Percentiles rank a stretch among this genome's conserved stretches.
Evolutionary conservation across 2,329 filamentous ascomycete species (phyloP).

Genomic region (Fusarium secorum): DNA sequence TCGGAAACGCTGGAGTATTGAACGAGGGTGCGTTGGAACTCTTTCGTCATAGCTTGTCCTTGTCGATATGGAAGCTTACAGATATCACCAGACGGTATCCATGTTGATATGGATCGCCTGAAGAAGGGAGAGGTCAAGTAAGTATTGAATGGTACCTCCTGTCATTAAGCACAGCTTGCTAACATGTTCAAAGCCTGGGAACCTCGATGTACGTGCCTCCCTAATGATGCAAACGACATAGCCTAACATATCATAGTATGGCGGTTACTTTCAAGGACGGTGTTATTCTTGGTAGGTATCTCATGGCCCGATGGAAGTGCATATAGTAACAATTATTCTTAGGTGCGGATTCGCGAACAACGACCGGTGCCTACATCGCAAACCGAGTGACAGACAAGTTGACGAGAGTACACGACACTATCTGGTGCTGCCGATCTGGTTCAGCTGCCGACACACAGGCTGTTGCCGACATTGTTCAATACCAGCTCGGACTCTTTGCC

Average conservation of each 20-base stretch:
- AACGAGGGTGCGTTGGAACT: slow-evolving; percentile 64
- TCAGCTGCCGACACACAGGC: slow-evolving; percentile 98
- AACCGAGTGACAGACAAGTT: slow-evolving; percentile 99
- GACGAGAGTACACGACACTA: slow-evolving; percentile 97
- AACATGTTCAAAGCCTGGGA: slow-evolving; percentile 73
- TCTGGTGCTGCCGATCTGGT: slow-evolving; percentile 99
- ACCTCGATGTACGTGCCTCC: slow-evolving; percentile 83
- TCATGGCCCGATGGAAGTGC: not conserved
- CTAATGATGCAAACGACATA: slow-evolving; percentile 36
- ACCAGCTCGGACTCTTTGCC: slow-evolving; percentile 91
- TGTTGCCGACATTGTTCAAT: slow-evolving; percentile 96
- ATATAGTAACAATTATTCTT: slow-evolving; percentile 21
- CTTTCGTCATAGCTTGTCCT: slow-evolving; percentile 33
- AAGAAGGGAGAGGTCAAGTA: slow-evolving; percentile 99
- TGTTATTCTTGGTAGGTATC: slow-evolving; percentile 79
- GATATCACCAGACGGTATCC: slow-evolving; percentile 83
- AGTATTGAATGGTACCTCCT: slow-evolving; percentile 48
- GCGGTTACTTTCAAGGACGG: slow-evolving; percentile 99
- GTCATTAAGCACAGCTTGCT: slow-evolving; percentile 14
- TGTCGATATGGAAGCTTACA: slow-evolving; percentile 35
- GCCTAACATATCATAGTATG: slow-evolving; percentile 70
- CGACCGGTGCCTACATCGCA: slow-evolving; percentile 96
- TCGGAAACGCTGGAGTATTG: slow-evolving; percentile 67
- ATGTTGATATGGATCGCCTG: slow-evolving; percentile 97
- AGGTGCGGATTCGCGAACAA: slow-evolving; percentile 96